Evolutionary conservation across 768 basidiomycete species (phyloP), one percentile per base, ranked within the genome.

Genomic region (Kwoniella newhampshirensis): DNA sequence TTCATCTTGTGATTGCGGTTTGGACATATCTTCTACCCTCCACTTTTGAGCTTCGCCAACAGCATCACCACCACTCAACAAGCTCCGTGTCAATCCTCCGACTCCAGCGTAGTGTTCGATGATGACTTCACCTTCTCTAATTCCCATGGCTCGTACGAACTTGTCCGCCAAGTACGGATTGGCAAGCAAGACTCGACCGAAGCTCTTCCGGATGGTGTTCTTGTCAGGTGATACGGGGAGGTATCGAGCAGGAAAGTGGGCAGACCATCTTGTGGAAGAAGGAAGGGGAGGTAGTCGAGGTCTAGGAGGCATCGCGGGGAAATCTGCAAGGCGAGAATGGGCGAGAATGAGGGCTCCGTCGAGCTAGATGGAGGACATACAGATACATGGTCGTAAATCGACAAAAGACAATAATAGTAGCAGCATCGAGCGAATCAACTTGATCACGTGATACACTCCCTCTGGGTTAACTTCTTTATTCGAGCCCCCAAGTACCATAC

Each of bases 51-150:
- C 56, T n/a, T 61, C 51, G 8, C 20, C 25, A 5, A 43, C 51
- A 35, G 23, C 27, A 21, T 64, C 42, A 11, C 65, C 68, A 12
- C 65, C 65, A 23, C 43, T 36, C 17, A 73, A 39, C 27, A 73
- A 51, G 49, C 61, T 57, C 45, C 71, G 36, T 0, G 68, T 70
- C 23, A 70, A 41, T 12, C 35, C 47, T 25, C 71, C 71, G 1
- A 56, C 54, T 8, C 71, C 71, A 12, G 60, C 26, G 43, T 60
- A 68, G 1, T 49, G 45, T 21, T 73, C 71, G 2, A 73, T 35
- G 1, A 73, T 51, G 3, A 73, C 61, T 28, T 73, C 68, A 13
- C 59, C 57, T 13, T 21, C 15, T 15, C 61, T 27, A 5, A 73
- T 41, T 9, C 53, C 44, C 6, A 73, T 30, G 1, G 66, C 51